Base-by-base conservation (phyloP, 2,329 filamentous ascomycete genomes). In the Tolypocladium album region DNA sequence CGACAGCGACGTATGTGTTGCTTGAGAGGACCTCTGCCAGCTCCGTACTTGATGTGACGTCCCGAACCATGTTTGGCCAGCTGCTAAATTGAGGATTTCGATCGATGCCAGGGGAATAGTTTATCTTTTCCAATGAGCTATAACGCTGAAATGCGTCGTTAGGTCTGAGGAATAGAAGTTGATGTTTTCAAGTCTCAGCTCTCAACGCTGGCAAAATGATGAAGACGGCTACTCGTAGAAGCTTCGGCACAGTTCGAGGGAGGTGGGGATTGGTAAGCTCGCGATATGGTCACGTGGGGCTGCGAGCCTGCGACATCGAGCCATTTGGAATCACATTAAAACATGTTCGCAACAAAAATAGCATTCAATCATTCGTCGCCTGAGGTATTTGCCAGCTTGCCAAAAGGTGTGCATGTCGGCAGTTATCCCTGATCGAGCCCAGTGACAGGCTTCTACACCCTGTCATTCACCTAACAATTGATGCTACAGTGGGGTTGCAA, bases 1-100 rank as follows among this genome's bases (percentile, higher is more conserved):
- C 78, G 60, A 81, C 70, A 53, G 72, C 70, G 59, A 78, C 75
- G 68, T 77, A 73, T 52, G 72, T 76, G 58, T 70, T 75, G 42
- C 71, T 68, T 1, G 67, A 57, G 62, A 79, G 66, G 45, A 80
- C 70, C 24, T 69, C 58, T 22, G 73, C 63, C 60, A 80, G 70
- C 61, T 77, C 69, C 0, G 65, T 64, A 17, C 62, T 52, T 13
- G 71, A 66, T 34, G 62, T 64, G 62, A 74, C 67, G 61, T 73
- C 61, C 58, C 71, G 68, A 58, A 72, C 47, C 47, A 50, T 50
- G 5, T 50, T 31, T 3, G 13, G 7, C 4, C 13, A 31, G 45
- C 13, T 50, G 24, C 24, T 50, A 6, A 6, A 17, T 24, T 50
- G 22, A 45, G n/a, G 34, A 22, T 24, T 6, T 45, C 42, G n/a